Evolutionary conservation across 2,329 filamentous ascomycete species (phyloP).

Genomic region (Dothistroma septosporum): DNA sequence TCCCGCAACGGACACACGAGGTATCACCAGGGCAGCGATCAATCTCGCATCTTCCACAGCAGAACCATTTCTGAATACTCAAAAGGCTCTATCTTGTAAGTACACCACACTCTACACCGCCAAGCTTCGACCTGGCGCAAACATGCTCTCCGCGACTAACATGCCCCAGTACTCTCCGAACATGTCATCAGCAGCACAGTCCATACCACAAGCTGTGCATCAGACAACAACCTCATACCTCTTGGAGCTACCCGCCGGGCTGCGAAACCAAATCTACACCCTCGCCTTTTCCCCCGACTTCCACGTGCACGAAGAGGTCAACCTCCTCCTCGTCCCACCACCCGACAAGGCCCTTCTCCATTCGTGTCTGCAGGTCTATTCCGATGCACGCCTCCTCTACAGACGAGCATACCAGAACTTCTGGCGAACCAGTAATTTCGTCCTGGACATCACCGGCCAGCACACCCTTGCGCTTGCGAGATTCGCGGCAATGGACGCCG

Average conservation of each 20-base stretch:
- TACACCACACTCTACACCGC: too few species aligned
- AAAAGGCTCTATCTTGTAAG: too few species aligned
- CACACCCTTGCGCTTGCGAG: too few species aligned
- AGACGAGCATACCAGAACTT: neutral
- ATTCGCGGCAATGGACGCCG: too few species aligned
- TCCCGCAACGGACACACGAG: too few species aligned
- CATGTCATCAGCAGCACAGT: too few species aligned
- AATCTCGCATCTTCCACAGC: too few species aligned
- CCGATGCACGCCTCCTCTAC: constrained; percentile 1
- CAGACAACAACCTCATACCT: neutral
- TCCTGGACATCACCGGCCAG: neutral
- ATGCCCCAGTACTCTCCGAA: too few species aligned
- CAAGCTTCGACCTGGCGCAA: too few species aligned
- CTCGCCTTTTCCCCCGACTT: neutral
- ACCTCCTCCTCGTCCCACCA: neutral
- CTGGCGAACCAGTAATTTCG: neutral
- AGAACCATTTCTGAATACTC: too few species aligned
- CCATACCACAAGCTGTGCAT: neutral
- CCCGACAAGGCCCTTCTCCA: neutral
- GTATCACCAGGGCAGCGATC: too few species aligned
- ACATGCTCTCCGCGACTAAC: too few species aligned
- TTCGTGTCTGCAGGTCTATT: constrained; percentile 1
- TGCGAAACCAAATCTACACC: constrained; percentile 5
- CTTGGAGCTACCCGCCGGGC: neutral
- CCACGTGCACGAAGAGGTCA: neutral